A percentile compares a stretch with the other conserved stretches of the same genome.
Evolutionary conservation across 2,329 filamentous ascomycete genomes (phyloP).

Genomic region (Nothophaeocryptopus gaeumannii): DNA sequence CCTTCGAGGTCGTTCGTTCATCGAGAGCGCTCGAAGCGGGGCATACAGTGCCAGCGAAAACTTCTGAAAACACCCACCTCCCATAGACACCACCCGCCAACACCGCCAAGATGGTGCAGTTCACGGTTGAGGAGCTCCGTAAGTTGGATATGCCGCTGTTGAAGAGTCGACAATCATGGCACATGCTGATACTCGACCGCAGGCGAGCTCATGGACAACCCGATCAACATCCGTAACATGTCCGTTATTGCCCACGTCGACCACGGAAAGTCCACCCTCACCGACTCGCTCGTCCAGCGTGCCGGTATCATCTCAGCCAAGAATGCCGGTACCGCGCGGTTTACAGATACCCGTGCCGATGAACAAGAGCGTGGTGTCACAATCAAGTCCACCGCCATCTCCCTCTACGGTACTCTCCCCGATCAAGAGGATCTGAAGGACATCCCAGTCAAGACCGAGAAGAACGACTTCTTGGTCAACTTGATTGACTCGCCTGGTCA

Average conservation of each 20-base stretch:
- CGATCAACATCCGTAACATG: slow-evolving; percentile 84
- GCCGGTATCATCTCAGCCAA: slow-evolving; percentile 98
- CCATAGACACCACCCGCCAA: slow-evolving; percentile 14
- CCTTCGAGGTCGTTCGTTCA: too few relatives aligned
- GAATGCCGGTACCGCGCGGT: slow-evolving; percentile 93
- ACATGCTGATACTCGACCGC: slow-evolving; percentile 56
- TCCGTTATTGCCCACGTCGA: slow-evolving; percentile 99
- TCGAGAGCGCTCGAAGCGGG: too few relatives aligned
- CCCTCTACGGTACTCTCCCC: slow-evolving; percentile 82
- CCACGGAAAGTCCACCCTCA: slow-evolving; percentile 99
- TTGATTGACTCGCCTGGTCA: slow-evolving; percentile 99
- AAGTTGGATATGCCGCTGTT: neutral
- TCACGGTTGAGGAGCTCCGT: slow-evolving; percentile 21
- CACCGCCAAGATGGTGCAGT: slow-evolving; percentile 98
- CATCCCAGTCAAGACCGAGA: slow-evolving; percentile 82
- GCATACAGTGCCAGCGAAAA: too few relatives aligned
- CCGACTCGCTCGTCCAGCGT: slow-evolving; percentile 98
- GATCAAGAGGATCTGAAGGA: slow-evolving; percentile 90
- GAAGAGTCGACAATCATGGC: neutral
- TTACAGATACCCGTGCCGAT: slow-evolving; percentile 94
- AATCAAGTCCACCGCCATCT: slow-evolving; percentile 99
- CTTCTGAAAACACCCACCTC: too few relatives aligned
- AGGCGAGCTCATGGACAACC: slow-evolving; percentile 67
- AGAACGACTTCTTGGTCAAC: slow-evolving; percentile 99
- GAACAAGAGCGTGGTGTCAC: slow-evolving; percentile 99